phyloP scores from a whole-genome alignment of 2,329 filamentous ascomycete species.

The Xenosphaeropsis pyriputrescens region DNA sequence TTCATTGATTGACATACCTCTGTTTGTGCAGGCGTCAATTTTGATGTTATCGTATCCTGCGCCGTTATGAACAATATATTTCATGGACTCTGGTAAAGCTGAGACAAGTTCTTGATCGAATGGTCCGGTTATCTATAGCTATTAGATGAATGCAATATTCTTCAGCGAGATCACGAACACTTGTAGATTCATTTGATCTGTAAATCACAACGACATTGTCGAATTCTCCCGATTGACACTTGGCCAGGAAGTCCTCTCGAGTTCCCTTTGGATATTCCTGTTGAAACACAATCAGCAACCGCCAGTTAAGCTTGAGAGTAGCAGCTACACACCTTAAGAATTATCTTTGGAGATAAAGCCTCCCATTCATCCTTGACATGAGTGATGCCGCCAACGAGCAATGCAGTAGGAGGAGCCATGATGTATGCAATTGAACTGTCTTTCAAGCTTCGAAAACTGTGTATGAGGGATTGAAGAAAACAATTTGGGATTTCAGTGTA shows the following conservation, averaged over 20 bases:
- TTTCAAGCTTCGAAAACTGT: no score
- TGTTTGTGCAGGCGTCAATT: slow-evolving; percentile 46
- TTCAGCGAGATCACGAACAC: slow-evolving; percentile 14
- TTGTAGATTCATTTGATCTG: slow-evolving; percentile 49
- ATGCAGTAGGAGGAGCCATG: background rate
- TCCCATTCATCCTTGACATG: slow-evolving; percentile 3
- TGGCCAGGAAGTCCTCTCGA: slow-evolving; percentile 49
- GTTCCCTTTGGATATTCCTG: slow-evolving; percentile 26
- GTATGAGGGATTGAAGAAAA: no score
- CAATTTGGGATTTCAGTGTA: no score
- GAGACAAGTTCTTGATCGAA: slow-evolving; percentile 53
- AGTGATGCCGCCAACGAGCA: slow-evolving; percentile 4
- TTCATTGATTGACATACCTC: slow-evolving; percentile 23
- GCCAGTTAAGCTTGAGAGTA: no score
- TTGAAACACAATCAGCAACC: background rate
- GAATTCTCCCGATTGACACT: slow-evolving; percentile 45
- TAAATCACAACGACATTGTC: slow-evolving; percentile 49
- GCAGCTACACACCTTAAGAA: slow-evolving; percentile 1
- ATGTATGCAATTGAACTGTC: no score
- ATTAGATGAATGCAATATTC: no score
- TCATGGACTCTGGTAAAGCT: slow-evolving; percentile 30
- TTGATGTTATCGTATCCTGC: slow-evolving; percentile 75
- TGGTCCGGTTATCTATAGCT: slow-evolving; percentile 34
- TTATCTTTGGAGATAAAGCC: slow-evolving; percentile 1
- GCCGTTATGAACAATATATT: slow-evolving; percentile 44